Conservation (phyloP, 768 basidiomycete genomes). For the Termitomyces sp. region DNA sequence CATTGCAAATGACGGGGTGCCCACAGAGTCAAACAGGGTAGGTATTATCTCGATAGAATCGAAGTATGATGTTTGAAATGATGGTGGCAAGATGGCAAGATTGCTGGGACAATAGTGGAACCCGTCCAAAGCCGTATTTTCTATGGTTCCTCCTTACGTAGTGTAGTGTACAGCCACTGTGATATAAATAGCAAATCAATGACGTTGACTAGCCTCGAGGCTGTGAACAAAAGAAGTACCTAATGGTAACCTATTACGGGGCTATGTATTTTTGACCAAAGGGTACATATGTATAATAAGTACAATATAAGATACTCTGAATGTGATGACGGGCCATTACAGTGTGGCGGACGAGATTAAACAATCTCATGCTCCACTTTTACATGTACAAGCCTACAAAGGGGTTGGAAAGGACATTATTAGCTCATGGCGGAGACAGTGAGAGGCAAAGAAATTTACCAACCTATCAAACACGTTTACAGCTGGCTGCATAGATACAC, state of each 20-base stretch:
- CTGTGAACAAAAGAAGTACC: no score
- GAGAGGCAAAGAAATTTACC: not conserved
- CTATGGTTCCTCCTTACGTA: not conserved
- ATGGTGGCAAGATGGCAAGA: not conserved
- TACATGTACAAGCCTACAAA: not conserved
- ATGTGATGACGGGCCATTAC: no score
- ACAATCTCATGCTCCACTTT: not conserved
- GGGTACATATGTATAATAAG: no score
- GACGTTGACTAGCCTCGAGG: not conserved
- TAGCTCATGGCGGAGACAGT: not conserved
- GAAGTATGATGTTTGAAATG: not conserved
- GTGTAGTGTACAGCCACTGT: not conserved
- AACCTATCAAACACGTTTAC: not conserved
- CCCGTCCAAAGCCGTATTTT: not conserved
- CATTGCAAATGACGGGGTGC: not conserved
- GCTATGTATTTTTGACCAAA: no score
- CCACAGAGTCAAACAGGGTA: not conserved
- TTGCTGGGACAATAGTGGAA: not conserved
- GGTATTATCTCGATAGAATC: not conserved
- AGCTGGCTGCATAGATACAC: not conserved
- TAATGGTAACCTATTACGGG: no score
- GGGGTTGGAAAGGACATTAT: no score
- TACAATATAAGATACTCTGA: no score
- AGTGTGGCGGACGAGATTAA: not conserved
- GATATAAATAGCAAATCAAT: constrained; percentile 1